phyloP scores from a whole-genome alignment of 345 rosid species.

The Gossypium herbaceum region DNA sequence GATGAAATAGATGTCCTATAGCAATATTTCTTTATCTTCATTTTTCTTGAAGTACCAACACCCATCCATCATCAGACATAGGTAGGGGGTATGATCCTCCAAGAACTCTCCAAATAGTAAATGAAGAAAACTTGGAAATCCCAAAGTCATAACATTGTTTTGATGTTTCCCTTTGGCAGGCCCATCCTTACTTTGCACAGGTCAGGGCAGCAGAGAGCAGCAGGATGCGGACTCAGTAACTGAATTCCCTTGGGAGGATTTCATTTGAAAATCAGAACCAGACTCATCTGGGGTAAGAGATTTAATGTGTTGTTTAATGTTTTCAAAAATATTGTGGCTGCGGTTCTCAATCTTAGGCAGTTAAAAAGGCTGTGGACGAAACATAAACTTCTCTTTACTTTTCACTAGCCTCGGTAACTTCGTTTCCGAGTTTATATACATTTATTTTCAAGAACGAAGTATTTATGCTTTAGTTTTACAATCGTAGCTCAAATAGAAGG shows the following conservation, averaged over 20 bases:
- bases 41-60: too few species aligned
- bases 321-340: not conserved
- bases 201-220: constrained; percentile 92
- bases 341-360: not conserved
- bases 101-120: not conserved
- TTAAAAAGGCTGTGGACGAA: constrained; percentile 12
- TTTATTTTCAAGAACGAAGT: not conserved
- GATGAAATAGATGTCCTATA: not conserved
- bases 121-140: not conserved
- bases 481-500: not conserved
- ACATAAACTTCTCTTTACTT: not conserved
- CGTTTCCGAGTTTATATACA: not conserved
- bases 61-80: not conserved
- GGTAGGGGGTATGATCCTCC: not conserved
- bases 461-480: not conserved
- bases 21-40: not conserved
- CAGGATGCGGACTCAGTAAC: constrained; percentile 58
- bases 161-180: constrained; percentile 37
- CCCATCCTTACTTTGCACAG: constrained; percentile 79
- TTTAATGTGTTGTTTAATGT: constrained; percentile 7
- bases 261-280: constrained; percentile 14
- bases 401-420: constrained; percentile 1
- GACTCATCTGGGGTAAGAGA: not conserved
- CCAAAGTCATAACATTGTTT: not conserved
- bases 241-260: not conserved